phyloP scores from a whole-genome alignment of 148 eudicot species.

The Spergularia marina region DNA sequence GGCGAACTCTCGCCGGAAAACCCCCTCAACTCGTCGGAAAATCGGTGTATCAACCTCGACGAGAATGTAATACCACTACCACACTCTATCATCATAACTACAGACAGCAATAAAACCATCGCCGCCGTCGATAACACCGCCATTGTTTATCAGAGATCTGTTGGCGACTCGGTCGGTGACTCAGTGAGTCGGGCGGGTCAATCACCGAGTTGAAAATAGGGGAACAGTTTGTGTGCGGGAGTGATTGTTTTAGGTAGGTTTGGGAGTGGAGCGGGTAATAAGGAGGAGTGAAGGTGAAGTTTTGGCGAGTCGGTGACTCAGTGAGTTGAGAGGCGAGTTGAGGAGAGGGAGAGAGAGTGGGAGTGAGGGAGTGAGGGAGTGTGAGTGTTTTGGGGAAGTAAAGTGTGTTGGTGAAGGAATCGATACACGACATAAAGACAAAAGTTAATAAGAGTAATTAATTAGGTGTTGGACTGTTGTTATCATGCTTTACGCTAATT shows the following conservation, averaged over 20 bases:
- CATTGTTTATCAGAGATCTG: conserved; percentile 17
- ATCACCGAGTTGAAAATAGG: neutral
- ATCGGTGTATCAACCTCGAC: conserved; percentile 64
- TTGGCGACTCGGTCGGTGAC: neutral
- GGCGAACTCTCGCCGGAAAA: conserved; percentile 29
- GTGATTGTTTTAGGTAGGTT: neutral
- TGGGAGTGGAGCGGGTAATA: neutral
- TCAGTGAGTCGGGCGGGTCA: conserved; percentile 7
- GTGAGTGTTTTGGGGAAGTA: neutral
- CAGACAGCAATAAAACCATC: neutral
- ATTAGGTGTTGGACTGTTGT: neutral
- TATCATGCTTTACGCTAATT: conserved; percentile 14
- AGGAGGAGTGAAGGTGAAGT: no score
- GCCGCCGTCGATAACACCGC: neutral
- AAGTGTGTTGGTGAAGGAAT: neutral
- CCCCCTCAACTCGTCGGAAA: conserved; percentile 60
- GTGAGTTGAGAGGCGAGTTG: neutral
- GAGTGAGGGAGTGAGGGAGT: conserved; percentile 1
- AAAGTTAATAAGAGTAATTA: neutral
- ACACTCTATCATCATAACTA: conserved; percentile 4
- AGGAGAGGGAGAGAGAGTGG: neutral
- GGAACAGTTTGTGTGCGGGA: neutral
- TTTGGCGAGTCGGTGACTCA: neutral
- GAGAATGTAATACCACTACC: conserved; percentile 29
- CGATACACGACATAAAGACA: conserved; percentile 10